These are phyloP conservation scores for Thelephora aurantiotincta DNA, from an alignment of 768 basidiomycete genomes.

Conservation along the genomic window DNA sequence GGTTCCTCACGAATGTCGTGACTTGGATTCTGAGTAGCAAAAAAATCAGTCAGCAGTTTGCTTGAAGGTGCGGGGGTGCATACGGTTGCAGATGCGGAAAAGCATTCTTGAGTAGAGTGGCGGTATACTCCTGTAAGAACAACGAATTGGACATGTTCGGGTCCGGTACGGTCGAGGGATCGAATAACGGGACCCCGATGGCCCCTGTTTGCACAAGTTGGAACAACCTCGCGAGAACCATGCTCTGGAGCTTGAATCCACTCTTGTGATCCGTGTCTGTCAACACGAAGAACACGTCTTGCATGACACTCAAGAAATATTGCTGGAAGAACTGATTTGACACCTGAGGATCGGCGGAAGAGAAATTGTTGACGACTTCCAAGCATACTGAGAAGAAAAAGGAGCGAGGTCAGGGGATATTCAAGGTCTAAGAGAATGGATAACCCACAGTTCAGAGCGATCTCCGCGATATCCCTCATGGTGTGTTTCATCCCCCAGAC, in stretches of 20 bases:
- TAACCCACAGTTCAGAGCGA: conserved; percentile 51
- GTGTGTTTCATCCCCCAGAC: conserved; percentile 98
- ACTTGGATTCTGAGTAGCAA: conserved; percentile 40
- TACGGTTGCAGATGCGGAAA: conserved; percentile 83
- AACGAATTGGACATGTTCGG: conserved; percentile 55
- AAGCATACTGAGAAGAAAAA: conserved; percentile 45
- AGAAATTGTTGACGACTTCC: conserved; percentile 88
- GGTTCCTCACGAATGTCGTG: conserved; percentile 41
- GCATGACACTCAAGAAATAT: conserved; percentile 78
- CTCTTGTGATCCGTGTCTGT: conserved; percentile 96
- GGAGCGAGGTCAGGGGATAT: conserved; percentile 3
- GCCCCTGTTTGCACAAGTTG: conserved; percentile 67
- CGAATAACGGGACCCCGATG: conserved; percentile 69
- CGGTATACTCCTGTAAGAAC: conserved; percentile 72
- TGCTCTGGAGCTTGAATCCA: conserved; percentile 84
- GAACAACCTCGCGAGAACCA: conserved; percentile 78
- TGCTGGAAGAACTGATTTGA: conserved; percentile 87
- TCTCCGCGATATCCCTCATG: conserved; percentile 91
- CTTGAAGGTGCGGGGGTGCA: conserved; percentile 13
- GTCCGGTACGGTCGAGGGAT: conserved; percentile 51
- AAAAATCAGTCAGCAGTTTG: conserved; percentile 5
- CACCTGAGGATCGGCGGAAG: conserved; percentile 55
- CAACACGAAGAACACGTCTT: conserved; percentile 88
- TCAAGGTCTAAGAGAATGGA: conserved; percentile 3
- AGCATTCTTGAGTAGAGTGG: conserved; percentile 66